A percentile compares a stretch with the other conserved stretches of the same genome.
Evolutionary conservation across 345 rosid genomes (phyloP).

Genomic region (Eucalyptus pauciflora): DNA sequence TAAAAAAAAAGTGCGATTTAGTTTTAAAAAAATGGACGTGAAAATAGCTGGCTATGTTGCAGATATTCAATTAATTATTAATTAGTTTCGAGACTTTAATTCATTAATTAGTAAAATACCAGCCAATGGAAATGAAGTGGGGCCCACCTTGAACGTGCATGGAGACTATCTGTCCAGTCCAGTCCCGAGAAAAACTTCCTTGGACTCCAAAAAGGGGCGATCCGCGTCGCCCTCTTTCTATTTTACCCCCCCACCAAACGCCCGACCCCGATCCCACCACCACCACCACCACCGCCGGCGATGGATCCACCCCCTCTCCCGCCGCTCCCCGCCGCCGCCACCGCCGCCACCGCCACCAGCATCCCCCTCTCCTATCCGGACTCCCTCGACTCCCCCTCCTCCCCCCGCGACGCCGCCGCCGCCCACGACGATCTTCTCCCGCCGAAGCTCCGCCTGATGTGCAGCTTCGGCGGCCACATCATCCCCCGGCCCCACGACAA

Average conservation of each 20-base stretch:
- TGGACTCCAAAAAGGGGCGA: not conserved
- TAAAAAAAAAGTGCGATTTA: not conserved
- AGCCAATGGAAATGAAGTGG: not conserved
- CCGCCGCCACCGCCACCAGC: not conserved
- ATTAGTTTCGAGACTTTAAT: not conserved
- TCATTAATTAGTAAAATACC: not conserved
- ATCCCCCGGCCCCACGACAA: conserved; percentile 91
- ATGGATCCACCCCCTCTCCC: not conserved
- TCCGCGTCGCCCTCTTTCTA: not conserved
- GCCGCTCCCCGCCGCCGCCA: conserved; percentile 1
- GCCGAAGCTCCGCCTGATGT: conserved; percentile 67
- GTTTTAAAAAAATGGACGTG: not conserved
- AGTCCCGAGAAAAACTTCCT: not conserved
- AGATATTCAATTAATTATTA: not conserved
- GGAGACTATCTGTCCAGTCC: not conserved
- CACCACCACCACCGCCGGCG: not conserved
- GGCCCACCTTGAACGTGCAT: not conserved
- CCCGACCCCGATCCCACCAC: not conserved
- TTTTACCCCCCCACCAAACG: not conserved
- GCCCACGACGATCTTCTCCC: conserved; percentile 29
- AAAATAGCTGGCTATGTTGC: not conserved
- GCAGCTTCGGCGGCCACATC: conserved; percentile 83
- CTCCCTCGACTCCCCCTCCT: conserved; percentile 44
- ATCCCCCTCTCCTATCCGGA: conserved; percentile 4
- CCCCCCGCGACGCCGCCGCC: conserved; percentile 1